Evolutionary conservation across 192 early-diverging fungal species (phyloP).

Genomic region (Gigaspora rosea): DNA sequence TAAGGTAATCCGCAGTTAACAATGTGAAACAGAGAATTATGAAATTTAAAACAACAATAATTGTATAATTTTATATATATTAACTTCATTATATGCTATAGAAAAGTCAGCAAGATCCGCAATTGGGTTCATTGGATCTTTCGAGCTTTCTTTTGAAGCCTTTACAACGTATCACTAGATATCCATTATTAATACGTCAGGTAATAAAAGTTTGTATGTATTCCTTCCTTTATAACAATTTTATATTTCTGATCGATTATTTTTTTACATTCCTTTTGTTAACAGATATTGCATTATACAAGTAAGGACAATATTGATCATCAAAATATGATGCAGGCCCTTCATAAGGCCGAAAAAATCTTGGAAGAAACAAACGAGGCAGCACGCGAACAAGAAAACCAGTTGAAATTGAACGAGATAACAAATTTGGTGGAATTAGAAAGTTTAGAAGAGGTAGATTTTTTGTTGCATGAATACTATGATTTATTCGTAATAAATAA

Average conservation of each 20-base stretch:
- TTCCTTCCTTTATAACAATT: neutral
- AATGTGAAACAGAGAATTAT: neutral
- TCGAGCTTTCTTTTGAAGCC: constrained; percentile 84
- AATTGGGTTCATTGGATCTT: constrained; percentile 73
- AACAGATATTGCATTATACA: constrained; percentile 75
- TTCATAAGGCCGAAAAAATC: constrained; percentile 65
- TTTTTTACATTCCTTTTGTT: neutral
- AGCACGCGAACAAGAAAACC: constrained; percentile 62
- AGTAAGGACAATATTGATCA: constrained; percentile 79
- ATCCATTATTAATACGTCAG: constrained; percentile 83
- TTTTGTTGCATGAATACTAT: neutral
- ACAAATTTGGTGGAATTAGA: constrained; percentile 61
- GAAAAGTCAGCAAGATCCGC: constrained; percentile 56
- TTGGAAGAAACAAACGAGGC: constrained; percentile 86
- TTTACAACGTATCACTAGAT: constrained; percentile 92
- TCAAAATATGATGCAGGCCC: constrained; percentile 60
- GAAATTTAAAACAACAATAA: neutral
- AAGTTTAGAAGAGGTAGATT: constrained; percentile 45
- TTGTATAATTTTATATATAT: neutral
- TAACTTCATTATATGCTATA: constrained; percentile 33
- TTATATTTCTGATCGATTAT: neutral
- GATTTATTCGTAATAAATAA: neutral
- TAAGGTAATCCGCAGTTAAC: constrained; percentile 49
- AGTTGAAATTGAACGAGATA: constrained; percentile 60
- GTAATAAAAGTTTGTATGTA: constrained; percentile 36